These are phyloP conservation scores for Aspergillus quadrilineatus DNA, from an alignment of 2,329 filamentous ascomycete species.

Conservation along the genomic window DNA sequence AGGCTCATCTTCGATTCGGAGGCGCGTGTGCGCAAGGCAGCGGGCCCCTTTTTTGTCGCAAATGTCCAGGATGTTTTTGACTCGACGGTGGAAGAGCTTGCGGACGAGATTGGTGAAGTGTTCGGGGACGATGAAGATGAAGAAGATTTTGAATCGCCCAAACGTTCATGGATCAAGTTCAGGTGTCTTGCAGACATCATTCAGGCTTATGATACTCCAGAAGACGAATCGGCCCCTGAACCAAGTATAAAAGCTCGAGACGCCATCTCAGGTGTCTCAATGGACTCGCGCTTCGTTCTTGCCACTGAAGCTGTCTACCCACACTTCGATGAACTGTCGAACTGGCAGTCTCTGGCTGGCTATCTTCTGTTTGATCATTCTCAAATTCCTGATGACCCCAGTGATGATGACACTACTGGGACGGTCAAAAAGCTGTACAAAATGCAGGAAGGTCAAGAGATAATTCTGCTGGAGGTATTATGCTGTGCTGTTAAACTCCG, in stretches of 20 bases:
- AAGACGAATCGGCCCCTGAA: constrained; percentile 34
- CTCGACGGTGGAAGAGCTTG: constrained; percentile 76
- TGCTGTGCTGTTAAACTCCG: constrained; percentile 76
- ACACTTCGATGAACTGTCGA: constrained; percentile 72
- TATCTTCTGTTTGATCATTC: constrained; percentile 94
- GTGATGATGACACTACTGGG: constrained; percentile 59
- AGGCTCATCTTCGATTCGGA: constrained; percentile 88
- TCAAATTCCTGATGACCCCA: constrained; percentile 53
- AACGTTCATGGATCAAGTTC: constrained; percentile 82
- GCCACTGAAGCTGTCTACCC: constrained; percentile 85
- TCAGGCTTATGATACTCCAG: constrained; percentile 73
- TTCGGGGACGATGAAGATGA: constrained; percentile 70
- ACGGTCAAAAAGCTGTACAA: constrained; percentile 71
- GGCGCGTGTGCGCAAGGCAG: constrained; percentile 77
- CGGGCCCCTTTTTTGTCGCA: constrained; percentile 85
- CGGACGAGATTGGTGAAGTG: constrained; percentile 74
- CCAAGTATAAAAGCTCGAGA: constrained; percentile 26
- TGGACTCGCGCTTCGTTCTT: constrained; percentile 80
- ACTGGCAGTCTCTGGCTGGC: constrained; percentile 85
- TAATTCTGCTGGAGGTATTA: constrained; percentile 81
- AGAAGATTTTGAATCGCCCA: constrained; percentile 70
- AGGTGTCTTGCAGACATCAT: constrained; percentile 87
- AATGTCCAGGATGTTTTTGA: constrained; percentile 81
- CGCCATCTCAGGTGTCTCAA: constrained; percentile 59
- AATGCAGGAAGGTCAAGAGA: constrained; percentile 73